Evolutionary conservation across 2,329 filamentous ascomycete genomes (phyloP), one percentile per base, ranked within the genome.

Genomic region (Dothideomycetes sp.): DNA sequence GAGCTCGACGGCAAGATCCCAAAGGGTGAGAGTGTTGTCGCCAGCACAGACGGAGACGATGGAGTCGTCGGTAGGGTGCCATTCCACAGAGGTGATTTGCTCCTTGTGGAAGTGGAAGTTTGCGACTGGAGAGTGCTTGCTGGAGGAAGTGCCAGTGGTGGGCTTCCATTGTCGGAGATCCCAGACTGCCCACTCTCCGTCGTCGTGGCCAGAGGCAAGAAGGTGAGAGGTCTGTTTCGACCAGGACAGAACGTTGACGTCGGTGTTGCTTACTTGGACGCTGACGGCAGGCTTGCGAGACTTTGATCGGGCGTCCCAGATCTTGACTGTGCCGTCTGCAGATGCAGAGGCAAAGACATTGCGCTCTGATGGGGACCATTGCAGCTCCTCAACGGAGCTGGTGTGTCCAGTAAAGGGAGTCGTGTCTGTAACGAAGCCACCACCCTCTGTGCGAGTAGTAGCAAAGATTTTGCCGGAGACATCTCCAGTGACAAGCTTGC

Each of bases 201-300:
- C 86, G 55, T 98, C 91, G 46, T 84, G 87, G 33, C 91, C 91
- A 0, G 88, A 87, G 1, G 89, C 89, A 27, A 98, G 77, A 27
- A 98, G 75, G 60, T 96, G 87, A 16, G 79, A 77, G 1, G 88
- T 94, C 62, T 88, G 80, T 33, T 75, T 76, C 29, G 87, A 94
- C 91, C 91, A 98, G 45, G 84, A 91, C 65, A 96, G 82, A 45
- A 98, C 91, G 58, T 98, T 98, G 55, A 96, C 85, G 55, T 98
- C 91, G 36, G 79, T 79, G 41, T 77, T 70, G 57, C 83, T 91
- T 48, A 91, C 81, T 56, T 86, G 77, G 42, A 96, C 82, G 41
- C 81, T 86, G 45, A 98, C 75, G 33, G 87, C 88, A n/a, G 87
- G 78, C 57, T 82, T 84, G 47, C 84, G 80, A 48, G 81, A 85